A percentile compares a stretch with the other conserved stretches of the same genome.
These are phyloP conservation scores for Lactifluus piperatus DNA, from an alignment of 768 basidiomycete genomes.

Conservation along the genomic window DNA sequence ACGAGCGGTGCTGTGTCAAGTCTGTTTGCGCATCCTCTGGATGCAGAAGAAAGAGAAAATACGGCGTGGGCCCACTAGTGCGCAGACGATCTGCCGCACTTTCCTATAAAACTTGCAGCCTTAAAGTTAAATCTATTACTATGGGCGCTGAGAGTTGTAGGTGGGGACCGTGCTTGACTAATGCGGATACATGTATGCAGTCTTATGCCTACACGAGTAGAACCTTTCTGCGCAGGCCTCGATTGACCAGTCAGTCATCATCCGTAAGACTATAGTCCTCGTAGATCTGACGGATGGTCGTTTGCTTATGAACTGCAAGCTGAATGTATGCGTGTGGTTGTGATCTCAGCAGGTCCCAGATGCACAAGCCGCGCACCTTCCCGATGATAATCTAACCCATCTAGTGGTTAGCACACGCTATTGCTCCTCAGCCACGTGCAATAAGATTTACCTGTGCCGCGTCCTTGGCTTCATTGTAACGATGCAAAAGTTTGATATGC, in stretches of 20 bases:
- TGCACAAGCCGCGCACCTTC: constrained; percentile 36
- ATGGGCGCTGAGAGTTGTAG: not conserved
- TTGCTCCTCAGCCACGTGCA: not conserved
- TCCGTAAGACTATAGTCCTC: constrained; percentile 56
- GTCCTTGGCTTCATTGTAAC: constrained; percentile 74
- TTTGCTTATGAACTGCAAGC: constrained; percentile 65
- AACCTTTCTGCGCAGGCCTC: not conserved
- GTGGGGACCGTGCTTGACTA: not conserved
- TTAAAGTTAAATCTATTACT: too few species aligned
- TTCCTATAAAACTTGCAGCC: too few species aligned
- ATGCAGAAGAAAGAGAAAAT: too few species aligned
- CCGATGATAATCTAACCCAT: constrained; percentile 61
- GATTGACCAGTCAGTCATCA: constrained; percentile 35
- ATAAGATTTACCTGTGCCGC: constrained; percentile 52
- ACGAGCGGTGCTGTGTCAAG: too few species aligned
- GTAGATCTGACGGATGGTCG: constrained; percentile 67
- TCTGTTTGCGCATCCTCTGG: too few species aligned
- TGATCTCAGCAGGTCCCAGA: not conserved
- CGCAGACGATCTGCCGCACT: too few species aligned
- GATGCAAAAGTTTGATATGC: constrained; percentile 61
- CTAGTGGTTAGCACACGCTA: not conserved
- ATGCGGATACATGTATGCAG: not conserved
- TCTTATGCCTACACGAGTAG: not conserved
- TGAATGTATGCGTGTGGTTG: constrained; percentile 26
- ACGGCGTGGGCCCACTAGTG: too few species aligned